Evolutionary conservation across 1,284 basidiomycete species (phyloP).

Genomic region (Neolentinus lepideus): DNA sequence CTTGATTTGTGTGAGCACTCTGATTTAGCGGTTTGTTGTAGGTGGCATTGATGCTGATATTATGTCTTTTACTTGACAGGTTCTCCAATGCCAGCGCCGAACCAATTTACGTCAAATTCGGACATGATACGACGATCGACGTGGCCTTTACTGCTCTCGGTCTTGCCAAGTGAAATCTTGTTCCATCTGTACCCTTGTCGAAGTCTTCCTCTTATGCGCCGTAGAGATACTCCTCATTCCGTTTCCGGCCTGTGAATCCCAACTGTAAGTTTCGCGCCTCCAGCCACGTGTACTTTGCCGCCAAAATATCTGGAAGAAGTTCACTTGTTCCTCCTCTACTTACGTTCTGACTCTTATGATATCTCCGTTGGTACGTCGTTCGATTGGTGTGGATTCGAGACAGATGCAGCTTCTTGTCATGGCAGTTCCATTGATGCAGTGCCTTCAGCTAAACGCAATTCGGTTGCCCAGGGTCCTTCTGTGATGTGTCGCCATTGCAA

Average conservation of each 20-base stretch:
- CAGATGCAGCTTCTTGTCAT: no score
- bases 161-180: conserved; percentile 26
- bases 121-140: conserved; percentile 42
- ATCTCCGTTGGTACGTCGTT: no score
- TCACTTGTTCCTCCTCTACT: conserved; percentile 30
- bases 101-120: conserved; percentile 37
- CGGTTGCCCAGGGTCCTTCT: no score
- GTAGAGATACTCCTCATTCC: conserved; percentile 24
- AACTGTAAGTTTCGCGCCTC: conserved; percentile 34
- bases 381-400: no score
- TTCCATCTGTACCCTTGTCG: neutral
- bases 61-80: conserved; percentile 15
- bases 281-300: conserved; percentile 35
- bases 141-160: conserved; percentile 34
- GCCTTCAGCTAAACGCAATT: no score
- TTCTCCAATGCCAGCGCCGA: conserved; percentile 30
- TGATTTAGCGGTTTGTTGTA: conserved; percentile 29
- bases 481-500: no score
- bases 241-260: conserved; percentile 21
- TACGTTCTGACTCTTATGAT: no score
- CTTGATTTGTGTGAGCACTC: conserved; percentile 33
- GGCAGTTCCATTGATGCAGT: no score
- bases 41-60: neutral
- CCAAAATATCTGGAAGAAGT: conserved; percentile 41
- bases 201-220: conserved; percentile 1